Evolutionary conservation across 164 flowering plant species (phyloP).

Genomic region (Pachysandra terminalis): DNA sequence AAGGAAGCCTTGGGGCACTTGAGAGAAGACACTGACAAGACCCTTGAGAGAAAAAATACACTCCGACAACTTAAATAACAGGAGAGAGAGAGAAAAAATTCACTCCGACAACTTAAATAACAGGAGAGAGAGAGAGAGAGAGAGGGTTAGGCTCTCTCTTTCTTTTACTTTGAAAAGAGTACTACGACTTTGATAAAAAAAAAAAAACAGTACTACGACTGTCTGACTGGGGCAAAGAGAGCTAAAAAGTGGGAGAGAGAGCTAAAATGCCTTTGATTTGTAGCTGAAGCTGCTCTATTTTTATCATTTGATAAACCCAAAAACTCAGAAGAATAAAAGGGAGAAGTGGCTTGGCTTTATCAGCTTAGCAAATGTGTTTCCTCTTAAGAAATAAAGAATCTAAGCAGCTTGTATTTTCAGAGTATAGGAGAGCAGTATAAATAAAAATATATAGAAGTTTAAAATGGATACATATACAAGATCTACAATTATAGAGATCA

Average conservation of each 20-base stretch:
- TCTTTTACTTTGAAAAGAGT: too few relatives aligned
- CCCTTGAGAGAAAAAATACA: conserved; percentile 33
- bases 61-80: conserved; percentile 1
- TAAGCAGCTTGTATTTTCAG: too few relatives aligned
- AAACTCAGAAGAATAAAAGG: too few relatives aligned
- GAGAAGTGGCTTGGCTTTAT: too few relatives aligned
- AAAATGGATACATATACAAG: too few relatives aligned
- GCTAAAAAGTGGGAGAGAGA: conserved; percentile 3
- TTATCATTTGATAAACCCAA: neutral
- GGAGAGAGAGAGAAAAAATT: conserved; percentile 25
- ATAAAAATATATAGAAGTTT: too few relatives aligned
- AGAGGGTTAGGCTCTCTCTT: neutral
- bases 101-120: neutral
- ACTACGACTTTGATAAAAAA: too few relatives aligned
- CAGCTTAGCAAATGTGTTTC: too few relatives aligned
- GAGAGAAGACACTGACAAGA: conserved; percentile 59
- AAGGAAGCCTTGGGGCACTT: conserved; percentile 30
- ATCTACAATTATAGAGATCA: too few relatives aligned
- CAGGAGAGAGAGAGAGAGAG: conserved; percentile 6
- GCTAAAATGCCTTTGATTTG: neutral
- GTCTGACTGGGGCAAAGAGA: neutral
- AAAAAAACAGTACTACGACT: too few relatives aligned
- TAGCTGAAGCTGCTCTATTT: neutral
- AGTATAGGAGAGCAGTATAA: too few relatives aligned
- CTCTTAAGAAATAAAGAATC: too few relatives aligned